These are phyloP conservation scores for Ocimum tenuiflorum DNA, from an alignment of 257 asterid species.

Conservation along the genomic window DNA sequence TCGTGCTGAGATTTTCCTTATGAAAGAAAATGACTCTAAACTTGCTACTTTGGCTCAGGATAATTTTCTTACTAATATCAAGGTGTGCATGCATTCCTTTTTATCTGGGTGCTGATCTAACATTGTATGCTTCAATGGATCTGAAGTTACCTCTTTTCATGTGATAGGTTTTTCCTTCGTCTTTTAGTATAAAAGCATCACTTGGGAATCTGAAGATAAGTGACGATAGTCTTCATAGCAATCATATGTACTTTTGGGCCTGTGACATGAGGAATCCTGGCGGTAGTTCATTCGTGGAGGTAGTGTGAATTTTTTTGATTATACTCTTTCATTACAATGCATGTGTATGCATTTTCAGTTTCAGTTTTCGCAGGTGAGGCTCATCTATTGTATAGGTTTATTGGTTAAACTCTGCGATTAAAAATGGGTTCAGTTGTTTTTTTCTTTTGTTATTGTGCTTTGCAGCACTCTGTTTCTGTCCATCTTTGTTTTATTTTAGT, in stretches of 20 bases:
- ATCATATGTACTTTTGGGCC: constrained; percentile 90
- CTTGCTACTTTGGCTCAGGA: constrained; percentile 86
- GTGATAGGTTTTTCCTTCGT: constrained; percentile 80
- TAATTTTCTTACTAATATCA: constrained; percentile 76
- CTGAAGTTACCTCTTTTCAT: constrained; percentile 21
- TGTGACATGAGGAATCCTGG: constrained; percentile 99
- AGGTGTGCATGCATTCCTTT: constrained; percentile 41
- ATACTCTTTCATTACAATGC: constrained; percentile 1
- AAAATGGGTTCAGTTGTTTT: no score
- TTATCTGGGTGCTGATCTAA: constrained; percentile 12
- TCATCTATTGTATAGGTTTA: not conserved
- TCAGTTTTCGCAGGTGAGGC: not conserved
- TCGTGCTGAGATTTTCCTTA: constrained; percentile 89
- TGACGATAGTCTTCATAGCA: constrained; percentile 75
- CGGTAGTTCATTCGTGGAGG: constrained; percentile 97
- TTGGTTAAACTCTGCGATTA: no score
- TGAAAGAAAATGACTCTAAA: constrained; percentile 78
- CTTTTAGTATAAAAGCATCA: constrained; percentile 87
- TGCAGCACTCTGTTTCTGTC: not conserved
- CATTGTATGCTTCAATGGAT: constrained; percentile 8
- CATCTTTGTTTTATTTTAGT: not conserved
- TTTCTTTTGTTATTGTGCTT: not conserved
- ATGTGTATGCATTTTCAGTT: constrained; percentile 8
- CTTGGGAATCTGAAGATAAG: constrained; percentile 95
- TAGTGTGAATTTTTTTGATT: constrained; percentile 20